Conservation (phyloP, 2,329 filamentous ascomycete genomes). For the Immersiporthe knoxdaviesiana region DNA sequence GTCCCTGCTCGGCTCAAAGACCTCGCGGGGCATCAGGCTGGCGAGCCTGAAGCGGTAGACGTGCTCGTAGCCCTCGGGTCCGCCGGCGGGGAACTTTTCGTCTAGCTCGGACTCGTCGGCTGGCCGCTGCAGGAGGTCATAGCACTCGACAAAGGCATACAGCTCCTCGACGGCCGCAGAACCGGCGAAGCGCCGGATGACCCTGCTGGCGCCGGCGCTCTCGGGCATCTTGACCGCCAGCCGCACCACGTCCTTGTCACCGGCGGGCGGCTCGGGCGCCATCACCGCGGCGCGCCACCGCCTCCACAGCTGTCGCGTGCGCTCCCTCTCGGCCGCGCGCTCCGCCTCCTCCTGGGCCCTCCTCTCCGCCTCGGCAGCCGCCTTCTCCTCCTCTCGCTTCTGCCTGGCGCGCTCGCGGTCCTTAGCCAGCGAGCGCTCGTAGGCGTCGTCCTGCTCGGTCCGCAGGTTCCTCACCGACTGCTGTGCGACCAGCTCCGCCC, state of each 20-base stretch:
- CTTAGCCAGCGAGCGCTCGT: constrained; percentile 85
- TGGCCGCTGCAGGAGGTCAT: constrained; percentile 62
- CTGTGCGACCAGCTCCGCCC: constrained; percentile 78
- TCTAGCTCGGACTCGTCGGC: constrained; percentile 35
- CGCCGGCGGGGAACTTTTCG: constrained; percentile 40
- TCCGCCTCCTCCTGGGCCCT: constrained; percentile 63
- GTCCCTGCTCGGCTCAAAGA: constrained; percentile 71
- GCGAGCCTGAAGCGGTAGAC: constrained; percentile 85
- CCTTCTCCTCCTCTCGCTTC: constrained; percentile 74
- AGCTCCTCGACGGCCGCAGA: constrained; percentile 81
- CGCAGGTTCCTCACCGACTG: constrained; percentile 79
- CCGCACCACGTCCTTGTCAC: constrained; percentile 71
- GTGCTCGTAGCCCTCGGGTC: constrained; percentile 75
- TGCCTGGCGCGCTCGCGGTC: constrained; percentile 84
- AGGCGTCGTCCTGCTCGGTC: constrained; percentile 89
- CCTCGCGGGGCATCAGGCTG: constrained; percentile 80
- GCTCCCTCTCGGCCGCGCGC: constrained; percentile 56
- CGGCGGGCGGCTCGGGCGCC: constrained; percentile 66
- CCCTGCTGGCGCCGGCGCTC: constrained; percentile 65
- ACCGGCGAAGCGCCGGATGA: constrained; percentile 74
- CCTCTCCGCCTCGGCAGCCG: constrained; percentile 68
- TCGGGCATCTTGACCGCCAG: constrained; percentile 67
- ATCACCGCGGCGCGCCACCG: constrained; percentile 75
- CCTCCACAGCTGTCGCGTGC: constrained; percentile 69
- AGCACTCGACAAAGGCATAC: constrained; percentile 95